Base-by-base conservation (phyloP, 768 basidiomycete genomes). In the Boletellus sp. region DNA sequence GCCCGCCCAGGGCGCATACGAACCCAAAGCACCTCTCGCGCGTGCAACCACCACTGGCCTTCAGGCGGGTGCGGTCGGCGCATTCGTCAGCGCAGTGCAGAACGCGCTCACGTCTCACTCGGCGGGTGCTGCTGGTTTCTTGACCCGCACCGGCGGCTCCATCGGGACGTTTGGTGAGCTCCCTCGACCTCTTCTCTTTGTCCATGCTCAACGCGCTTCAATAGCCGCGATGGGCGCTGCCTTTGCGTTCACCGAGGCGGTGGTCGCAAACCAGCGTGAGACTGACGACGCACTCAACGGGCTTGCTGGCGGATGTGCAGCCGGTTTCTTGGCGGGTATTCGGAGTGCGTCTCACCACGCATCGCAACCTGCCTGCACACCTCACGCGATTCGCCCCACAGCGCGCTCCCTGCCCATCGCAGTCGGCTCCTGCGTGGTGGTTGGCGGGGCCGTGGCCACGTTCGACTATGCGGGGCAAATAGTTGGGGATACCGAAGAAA, bases 161-260 rank as follows among this genome's bases (percentile, higher is more conserved):
- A 91, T 95, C 65, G 93, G 89, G 11, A 82, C 92, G 67, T 95
- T 96, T 62, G 88, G 94, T 96, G 46, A 60, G 85, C 73, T 19
- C 11, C 20, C 36, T 42, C 23, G 9, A 37, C 45, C 20, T 46
- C 20, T 20, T 33, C 17, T 2, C 4, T 28, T 23, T 19, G 23
- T 50, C 39, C 41, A 26, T 48, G 22, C 32, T 47, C 51, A n/a
- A n/a, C n/a, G n/a, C n/a, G n/a, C n/a, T n/a, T n/a, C 33, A 48
- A 47, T 47, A 96, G 94, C 90, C 60, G 91, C 87, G 19, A 90
- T 95, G 84, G 94, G 90, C 23, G 84, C 83, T 53, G 78, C 88
- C 5, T 97, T 89, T 64, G 87, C 90, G 10, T 78, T 87, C 57
- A 88, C 89, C 2, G 90, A 95, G 66, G 75, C 89, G 6, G 71